Percentiles rank a stretch among this genome's conserved stretches.
Conservation (phyloP, 441 rosid genomes). For the Omphalea diandra region DNA sequence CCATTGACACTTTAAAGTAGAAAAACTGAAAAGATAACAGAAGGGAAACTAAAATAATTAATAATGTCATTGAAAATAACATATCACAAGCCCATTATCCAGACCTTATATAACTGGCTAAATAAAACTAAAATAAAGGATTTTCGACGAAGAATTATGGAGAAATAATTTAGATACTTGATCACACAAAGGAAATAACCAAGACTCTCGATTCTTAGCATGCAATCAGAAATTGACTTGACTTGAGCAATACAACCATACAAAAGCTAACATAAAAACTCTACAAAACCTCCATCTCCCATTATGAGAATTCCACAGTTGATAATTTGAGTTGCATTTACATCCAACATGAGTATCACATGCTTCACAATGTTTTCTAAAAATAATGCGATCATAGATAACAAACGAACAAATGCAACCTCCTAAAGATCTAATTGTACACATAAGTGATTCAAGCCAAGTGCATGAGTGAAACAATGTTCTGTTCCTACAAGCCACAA, state of each 20-base stretch:
- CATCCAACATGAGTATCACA: slow-evolving; percentile 1
- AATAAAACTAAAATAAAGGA: not conserved
- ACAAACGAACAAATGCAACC: not conserved
- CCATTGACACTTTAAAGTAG: not conserved
- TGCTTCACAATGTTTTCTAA: not conserved
- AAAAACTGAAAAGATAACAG: not conserved
- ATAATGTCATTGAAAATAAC: not conserved
- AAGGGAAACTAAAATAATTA: not conserved
- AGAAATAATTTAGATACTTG: not conserved
- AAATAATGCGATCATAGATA: not conserved
- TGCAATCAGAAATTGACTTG: not conserved
- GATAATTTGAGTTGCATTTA: not conserved
- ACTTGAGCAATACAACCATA: not conserved
- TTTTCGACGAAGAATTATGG: not conserved
- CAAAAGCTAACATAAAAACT: not conserved
- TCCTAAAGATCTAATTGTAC: not conserved
- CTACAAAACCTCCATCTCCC: not conserved
- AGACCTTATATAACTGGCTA: not conserved
- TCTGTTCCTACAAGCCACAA: not conserved
- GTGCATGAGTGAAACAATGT: not conserved
- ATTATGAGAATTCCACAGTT: not conserved
- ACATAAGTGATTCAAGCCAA: not conserved
- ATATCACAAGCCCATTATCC: not conserved
- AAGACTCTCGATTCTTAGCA: not conserved
- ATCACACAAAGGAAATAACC: not conserved